Evolutionary conservation across 2,329 filamentous ascomycete genomes (phyloP), one percentile per base, ranked within the genome.

Genomic region (Teratosphaeria viscida): DNA sequence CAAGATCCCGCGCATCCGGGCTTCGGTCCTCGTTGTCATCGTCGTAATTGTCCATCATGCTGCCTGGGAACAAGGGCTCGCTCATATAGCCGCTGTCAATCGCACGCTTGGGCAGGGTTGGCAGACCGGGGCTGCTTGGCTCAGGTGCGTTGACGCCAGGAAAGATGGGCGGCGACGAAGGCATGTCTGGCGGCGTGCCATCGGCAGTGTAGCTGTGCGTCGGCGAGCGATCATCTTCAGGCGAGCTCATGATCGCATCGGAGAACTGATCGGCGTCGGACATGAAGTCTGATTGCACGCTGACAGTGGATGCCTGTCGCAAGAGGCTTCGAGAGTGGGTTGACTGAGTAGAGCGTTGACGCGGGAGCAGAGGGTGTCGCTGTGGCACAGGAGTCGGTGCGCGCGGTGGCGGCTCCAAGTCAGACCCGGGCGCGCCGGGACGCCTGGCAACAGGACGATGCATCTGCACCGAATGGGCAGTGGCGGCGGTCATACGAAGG

Each of bases 401-500:
- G 61, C 89, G 82, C 39, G 88, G 88, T n/a, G 85, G 74, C 64
- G 89, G 86, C 65, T 91, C 87, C 5, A 88, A 74, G 66, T 89
- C 84, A 55, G 72, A 80, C 37, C 77, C 70, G 3, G 73, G 71
- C 19, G 79, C 79, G 29, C 74, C 75, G 27, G 81, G 76, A 35
- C 75, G 75, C 54, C 76, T 72, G 23, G 81, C 79, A 59, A 89
- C 81, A 3, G 92, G 92, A 53, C 91, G 84, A 72, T 96, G 88
- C 55, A 86, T 87, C 52, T 92, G 88, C 60, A 97, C 81, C 5
- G 92, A 96, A 52, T 90, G 90, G 53, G 92, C 88, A 16, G 89
- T 95, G 71, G 90, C 95, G 54, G 92, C 92, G 61, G 89, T 87
- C n/a, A 96, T 90, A 55, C 92, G 84, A 29, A 97, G 78, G 55